These are phyloP conservation scores for Trametes pubescens DNA, from an alignment of 1,284 basidiomycete species.

Conservation along the genomic window DNA sequence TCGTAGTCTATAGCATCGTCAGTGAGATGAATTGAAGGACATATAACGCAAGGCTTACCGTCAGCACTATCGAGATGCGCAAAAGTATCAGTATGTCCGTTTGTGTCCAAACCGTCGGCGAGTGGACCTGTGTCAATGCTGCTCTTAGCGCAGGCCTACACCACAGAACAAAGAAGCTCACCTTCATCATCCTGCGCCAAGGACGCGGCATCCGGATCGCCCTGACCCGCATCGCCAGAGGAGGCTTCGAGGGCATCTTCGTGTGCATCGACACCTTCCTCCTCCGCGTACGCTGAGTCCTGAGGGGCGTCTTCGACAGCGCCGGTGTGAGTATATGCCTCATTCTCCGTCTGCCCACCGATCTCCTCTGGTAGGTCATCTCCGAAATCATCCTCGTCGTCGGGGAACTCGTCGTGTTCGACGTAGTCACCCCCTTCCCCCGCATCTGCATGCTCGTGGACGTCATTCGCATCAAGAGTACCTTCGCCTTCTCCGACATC, in stretches of 20 bases:
- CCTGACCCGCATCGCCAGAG: not conserved
- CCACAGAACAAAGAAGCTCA: not conserved
- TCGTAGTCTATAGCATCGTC: not conserved
- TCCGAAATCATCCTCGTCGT: conserved; percentile 44
- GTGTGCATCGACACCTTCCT: not conserved
- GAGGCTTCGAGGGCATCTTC: not conserved
- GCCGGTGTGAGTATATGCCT: conserved; percentile 8
- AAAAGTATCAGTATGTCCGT: conserved; percentile 9
- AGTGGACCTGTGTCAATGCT: not conserved
- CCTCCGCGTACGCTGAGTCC: conserved; percentile 13
- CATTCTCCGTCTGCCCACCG: conserved; percentile 19
- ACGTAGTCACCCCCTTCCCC: conserved; percentile 38
- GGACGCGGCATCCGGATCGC: not conserved
- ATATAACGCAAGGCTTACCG: not conserved
- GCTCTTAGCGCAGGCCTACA: not conserved
- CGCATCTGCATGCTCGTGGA: conserved; percentile 36
- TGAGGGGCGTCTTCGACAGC: conserved; percentile 18
- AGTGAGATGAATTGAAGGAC: not conserved
- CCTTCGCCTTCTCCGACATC: conserved; percentile 21
- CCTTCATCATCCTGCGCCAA: conserved; percentile 1
- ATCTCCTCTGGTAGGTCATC: conserved; percentile 39
- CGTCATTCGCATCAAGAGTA: conserved; percentile 43
- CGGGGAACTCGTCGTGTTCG: conserved; percentile 37
- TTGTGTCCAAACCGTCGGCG: conserved; percentile 6
- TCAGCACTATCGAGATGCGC: conserved; percentile 4